Conservation (phyloP, 2,329 filamentous ascomycete genomes). For the Cladophialophora psammophila region DNA sequence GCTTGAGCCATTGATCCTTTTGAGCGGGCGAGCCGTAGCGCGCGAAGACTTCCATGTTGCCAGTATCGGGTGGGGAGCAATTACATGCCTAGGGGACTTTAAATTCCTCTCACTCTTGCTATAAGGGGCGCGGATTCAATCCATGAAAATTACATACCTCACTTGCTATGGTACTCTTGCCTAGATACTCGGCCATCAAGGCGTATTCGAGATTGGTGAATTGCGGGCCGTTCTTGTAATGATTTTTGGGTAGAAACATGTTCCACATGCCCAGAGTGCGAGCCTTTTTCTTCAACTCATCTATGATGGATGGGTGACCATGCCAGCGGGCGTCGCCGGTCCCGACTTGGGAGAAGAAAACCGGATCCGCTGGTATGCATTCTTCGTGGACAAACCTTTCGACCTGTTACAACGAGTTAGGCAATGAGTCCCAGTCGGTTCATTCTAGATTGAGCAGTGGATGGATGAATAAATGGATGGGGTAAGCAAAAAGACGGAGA, state of each 20-base stretch:
- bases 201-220: conserved; percentile 90
- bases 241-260: conserved; percentile 93
- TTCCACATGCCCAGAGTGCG: conserved; percentile 91
- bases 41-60: conserved; percentile 93
- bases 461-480: too few relatives aligned
- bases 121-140: too few relatives aligned
- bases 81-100: conserved; percentile 68
- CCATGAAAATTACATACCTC: conserved; percentile 74
- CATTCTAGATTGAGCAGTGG: too few relatives aligned
- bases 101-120: too few relatives aligned
- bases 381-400: conserved; percentile 97
- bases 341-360: conserved; percentile 81
- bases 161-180: conserved; percentile 81
- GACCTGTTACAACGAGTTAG: conserved; percentile 63
- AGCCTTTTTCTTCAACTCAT: conserved; percentile 87
- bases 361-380: conserved; percentile 83
- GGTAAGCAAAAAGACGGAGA: too few relatives aligned
- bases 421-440: too few relatives aligned
- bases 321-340: conserved; percentile 75
- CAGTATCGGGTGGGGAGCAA: conserved; percentile 88
- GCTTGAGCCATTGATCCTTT: conserved; percentile 81
- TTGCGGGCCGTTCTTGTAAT: conserved; percentile 93
- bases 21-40: conserved; percentile 79
- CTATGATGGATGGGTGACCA: conserved; percentile 78
- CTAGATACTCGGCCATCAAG: conserved; percentile 94